phyloP scores from a whole-genome alignment of 108 stramenopile genomes.

The Skeletonema menzelii region DNA sequence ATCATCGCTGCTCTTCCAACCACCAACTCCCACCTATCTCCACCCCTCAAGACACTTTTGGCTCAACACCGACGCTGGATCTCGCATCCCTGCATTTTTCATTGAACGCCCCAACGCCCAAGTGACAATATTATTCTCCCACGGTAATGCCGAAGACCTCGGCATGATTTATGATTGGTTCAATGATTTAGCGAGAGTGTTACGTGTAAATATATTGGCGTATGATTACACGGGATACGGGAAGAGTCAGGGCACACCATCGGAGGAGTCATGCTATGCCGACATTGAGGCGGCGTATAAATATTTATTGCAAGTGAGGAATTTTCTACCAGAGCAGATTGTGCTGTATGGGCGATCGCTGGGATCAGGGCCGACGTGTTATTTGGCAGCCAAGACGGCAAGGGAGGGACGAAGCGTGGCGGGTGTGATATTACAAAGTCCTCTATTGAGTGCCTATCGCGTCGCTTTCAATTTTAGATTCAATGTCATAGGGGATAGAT shows the following conservation, averaged over 20 bases:
- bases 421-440: conserved; percentile 84
- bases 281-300: conserved; percentile 95
- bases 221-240: conserved; percentile 96
- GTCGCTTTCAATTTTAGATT: conserved; percentile 93
- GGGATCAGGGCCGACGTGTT: conserved; percentile 94
- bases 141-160: conserved; percentile 94
- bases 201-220: conserved; percentile 95
- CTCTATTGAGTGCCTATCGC: conserved; percentile 82
- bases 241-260: conserved; percentile 78
- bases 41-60: conserved; percentile 91
- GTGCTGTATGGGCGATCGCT: conserved; percentile 89
- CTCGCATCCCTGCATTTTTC: conserved; percentile 86
- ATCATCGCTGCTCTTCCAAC: conserved; percentile 87
- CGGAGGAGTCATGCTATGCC: conserved; percentile 82
- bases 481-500: conserved; percentile 86
- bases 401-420: conserved; percentile 75
- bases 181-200: conserved; percentile 79
- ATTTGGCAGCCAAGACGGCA: conserved; percentile 89
- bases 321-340: conserved; percentile 86
- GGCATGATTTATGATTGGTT: conserved; percentile 96
- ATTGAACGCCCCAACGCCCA: conserved; percentile 84
- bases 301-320: conserved; percentile 74
- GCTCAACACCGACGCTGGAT: conserved; percentile 71
- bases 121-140: conserved; percentile 90
- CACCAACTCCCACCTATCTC: conserved; percentile 85